Base-by-base conservation (phyloP, 2,329 filamentous ascomycete species). In the Botryosphaeria dothidea region DNA sequence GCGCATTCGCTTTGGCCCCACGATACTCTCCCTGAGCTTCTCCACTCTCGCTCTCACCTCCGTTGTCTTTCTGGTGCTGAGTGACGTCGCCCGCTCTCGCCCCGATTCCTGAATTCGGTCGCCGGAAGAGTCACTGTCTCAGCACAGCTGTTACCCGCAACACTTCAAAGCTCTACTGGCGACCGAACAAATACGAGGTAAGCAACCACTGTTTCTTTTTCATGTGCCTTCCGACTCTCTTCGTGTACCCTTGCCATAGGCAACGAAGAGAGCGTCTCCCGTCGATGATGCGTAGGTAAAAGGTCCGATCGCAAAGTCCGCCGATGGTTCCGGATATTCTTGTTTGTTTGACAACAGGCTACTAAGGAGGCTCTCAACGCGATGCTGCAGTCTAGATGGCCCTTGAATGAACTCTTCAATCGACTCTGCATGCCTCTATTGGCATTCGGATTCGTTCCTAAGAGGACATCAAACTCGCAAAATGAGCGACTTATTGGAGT, bases 231-330 rank as follows among this genome's bases (percentile, higher is more conserved):
- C 21, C 51, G 7, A 8, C 27, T 31, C 43, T 34, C 19, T 34
- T 31, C 19, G 27, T 19, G n/a, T 11, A n/a, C n/a, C 38, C 43
- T 46, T n/a, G 27, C 8, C 8, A n/a, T 13, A 15, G 13, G 27
- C 41, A 19, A 1, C 27, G n/a, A 13, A 13, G 41, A n/a, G 29
- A 23, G 3, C 43, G 11, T 8, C n/a, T n/a, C 6, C n/a, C 43
- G 43, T 64, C 62, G 11, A 64, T 58, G 62, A 64, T 58, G 62
- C 23, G 19, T 27, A 36, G 62, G 62, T 64, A 64, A 64, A 64
- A 64, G 62, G 62, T 64, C 52, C 52, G 62, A 64, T 58, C 52
- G 52, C 61, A 57, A 13, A 29, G 19, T 38, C 21, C 51, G 19
- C 17, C 25, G 19, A 57, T 51, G 62, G 51, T 64, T 58, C 41